Conservation (phyloP, 306 rosid species). For the Fagus sylvatica region DNA sequence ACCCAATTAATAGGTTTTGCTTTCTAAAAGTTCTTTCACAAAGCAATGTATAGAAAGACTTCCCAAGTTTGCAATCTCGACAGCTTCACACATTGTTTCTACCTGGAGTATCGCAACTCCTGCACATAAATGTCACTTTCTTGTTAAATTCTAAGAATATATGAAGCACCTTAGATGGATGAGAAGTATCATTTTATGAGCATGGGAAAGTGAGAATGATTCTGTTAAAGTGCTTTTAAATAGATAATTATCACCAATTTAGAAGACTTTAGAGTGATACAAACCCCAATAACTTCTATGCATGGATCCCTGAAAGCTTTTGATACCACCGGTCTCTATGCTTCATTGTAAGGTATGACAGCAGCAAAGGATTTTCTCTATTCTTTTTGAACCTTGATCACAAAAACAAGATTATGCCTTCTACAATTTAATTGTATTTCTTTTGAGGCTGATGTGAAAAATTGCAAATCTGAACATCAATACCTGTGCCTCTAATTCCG, state of each 20-base stretch:
- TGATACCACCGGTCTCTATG: conserved; percentile 28
- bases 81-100: neutral
- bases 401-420: conserved; percentile 10
- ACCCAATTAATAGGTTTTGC: neutral
- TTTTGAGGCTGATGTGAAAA: conserved; percentile 7
- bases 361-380: conserved; percentile 33
- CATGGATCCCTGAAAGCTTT: conserved; percentile 21
- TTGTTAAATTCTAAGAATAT: too few relatives aligned
- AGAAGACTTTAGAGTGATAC: conserved; percentile 25
- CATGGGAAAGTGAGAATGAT: neutral
- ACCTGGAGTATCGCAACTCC: neutral
- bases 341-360: conserved; percentile 34
- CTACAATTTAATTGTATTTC: neutral
- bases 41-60: neutral
- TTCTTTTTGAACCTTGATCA: conserved; percentile 57
- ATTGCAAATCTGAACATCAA: conserved; percentile 24
- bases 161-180: neutral
- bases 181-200: neutral
- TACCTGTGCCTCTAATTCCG: conserved; percentile 89
- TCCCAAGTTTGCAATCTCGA: neutral
- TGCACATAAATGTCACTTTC: too few relatives aligned
- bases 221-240: neutral
- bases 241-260: neutral
- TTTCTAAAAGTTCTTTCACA: neutral
- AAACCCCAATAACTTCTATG: conserved; percentile 36